Evolutionary conservation across 805 yeast genomes (phyloP).

Genomic region (Yueomyces sinensis): DNA sequence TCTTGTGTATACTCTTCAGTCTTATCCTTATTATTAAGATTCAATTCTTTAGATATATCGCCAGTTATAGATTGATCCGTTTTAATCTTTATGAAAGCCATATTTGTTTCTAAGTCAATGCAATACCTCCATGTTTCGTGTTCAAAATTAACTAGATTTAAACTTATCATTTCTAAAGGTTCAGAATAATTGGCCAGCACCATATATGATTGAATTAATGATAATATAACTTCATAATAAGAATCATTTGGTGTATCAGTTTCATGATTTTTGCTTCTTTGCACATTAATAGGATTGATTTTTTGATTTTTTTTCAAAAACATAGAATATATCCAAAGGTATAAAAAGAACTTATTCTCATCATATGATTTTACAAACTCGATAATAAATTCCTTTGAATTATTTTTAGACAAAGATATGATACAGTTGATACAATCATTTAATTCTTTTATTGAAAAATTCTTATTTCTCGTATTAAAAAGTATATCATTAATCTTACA

Average conservation of each 20-base stretch:
- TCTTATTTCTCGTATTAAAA: slow-evolving; percentile 16
- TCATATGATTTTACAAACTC: slow-evolving; percentile 15
- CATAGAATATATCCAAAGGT: slow-evolving; percentile 27
- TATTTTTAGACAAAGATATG: slow-evolving; percentile 43
- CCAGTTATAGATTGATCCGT: not conserved
- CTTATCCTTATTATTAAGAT: slow-evolving; percentile 2
- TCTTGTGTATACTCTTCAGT: slow-evolving; percentile 1
- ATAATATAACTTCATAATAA: slow-evolving; percentile 22
- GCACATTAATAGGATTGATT: slow-evolving; percentile 7
- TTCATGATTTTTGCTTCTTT: not conserved
- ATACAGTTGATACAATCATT: slow-evolving; percentile 54
- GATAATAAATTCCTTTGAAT: slow-evolving; percentile 24
- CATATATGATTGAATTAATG: slow-evolving; percentile 24
- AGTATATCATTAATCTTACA: slow-evolving; percentile 34
- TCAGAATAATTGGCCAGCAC: slow-evolving; percentile 17
- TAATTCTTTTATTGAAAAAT: slow-evolving; percentile 35
- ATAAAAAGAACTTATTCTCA: slow-evolving; percentile 15
- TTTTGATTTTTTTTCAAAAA: slow-evolving; percentile 23
- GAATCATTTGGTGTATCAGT: slow-evolving; percentile 3
- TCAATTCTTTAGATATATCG: not conserved
- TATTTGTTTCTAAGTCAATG: slow-evolving; percentile 24
- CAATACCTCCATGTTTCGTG: slow-evolving; percentile 26
- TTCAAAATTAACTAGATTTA: slow-evolving; percentile 21
- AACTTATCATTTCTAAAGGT: slow-evolving; percentile 14
- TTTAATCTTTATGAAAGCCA: slow-evolving; percentile 20